phyloP scores from a whole-genome alignment of 2,329 filamentous ascomycete genomes.

The Cladosporium velox region DNA sequence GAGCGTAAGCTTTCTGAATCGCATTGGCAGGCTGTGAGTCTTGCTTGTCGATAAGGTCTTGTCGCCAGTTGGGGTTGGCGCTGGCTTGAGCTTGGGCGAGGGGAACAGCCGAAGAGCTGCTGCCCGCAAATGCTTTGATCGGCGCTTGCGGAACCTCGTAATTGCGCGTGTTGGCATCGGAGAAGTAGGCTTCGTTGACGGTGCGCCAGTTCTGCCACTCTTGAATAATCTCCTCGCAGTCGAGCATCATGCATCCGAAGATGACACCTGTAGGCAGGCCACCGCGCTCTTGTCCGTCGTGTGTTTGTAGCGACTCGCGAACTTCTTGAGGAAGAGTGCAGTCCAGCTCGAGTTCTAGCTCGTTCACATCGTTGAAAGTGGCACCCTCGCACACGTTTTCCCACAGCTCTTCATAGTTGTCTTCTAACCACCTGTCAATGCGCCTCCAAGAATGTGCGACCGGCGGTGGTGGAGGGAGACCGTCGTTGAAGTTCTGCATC shows the following conservation, averaged over 20 bases:
- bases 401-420: constrained; percentile 90
- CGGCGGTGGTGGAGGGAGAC: constrained; percentile 84
- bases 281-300: constrained; percentile 96
- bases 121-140: constrained; percentile 69
- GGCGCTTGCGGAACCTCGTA: constrained; percentile 64
- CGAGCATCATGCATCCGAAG: constrained; percentile 91
- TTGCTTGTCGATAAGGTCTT: constrained; percentile 80
- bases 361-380: constrained; percentile 92
- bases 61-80: constrained; percentile 64
- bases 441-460: constrained; percentile 88
- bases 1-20: constrained; percentile 89
- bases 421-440: constrained; percentile 91
- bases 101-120: constrained; percentile 56
- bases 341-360: constrained; percentile 93
- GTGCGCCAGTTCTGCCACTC: constrained; percentile 96
- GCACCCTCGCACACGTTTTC: constrained; percentile 92
- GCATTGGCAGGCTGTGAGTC: constrained; percentile 83
- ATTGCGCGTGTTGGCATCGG: constrained; percentile 52
- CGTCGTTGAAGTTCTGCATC: constrained; percentile 94
- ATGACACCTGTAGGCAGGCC: constrained; percentile 89
- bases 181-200: constrained; percentile 87
- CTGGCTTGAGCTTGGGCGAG: constrained; percentile 44
- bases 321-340: constrained; percentile 92
- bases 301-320: constrained; percentile 83
- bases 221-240: constrained; percentile 97